These are phyloP conservation scores for Sungouiozyma ichnusensis DNA, from an alignment of 805 yeast genomes.

Conservation along the genomic window DNA sequence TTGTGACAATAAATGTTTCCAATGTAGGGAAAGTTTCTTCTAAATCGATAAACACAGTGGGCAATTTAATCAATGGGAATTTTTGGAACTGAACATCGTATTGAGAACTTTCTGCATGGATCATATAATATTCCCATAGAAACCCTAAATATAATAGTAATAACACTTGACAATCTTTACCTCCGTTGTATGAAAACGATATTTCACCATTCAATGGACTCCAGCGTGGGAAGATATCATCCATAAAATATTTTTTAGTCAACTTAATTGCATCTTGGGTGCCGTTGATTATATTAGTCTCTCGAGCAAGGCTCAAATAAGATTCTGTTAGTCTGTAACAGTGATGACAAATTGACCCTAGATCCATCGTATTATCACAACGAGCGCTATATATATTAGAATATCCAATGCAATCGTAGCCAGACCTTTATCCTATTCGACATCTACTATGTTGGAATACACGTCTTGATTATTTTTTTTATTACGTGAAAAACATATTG, in stretches of 20 bases:
- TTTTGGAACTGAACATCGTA: conserved; percentile 13
- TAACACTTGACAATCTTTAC: conserved; percentile 92
- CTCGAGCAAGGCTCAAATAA: conserved; percentile 11
- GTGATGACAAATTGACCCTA: conserved; percentile 13
- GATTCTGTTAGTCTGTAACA: conserved; percentile 21
- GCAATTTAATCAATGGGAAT: conserved; percentile 20
- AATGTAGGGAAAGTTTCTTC: conserved; percentile 65
- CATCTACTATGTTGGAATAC: no score
- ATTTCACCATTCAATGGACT: conserved; percentile 35
- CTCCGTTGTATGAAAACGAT: conserved; percentile 88
- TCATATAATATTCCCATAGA: conserved; percentile 23
- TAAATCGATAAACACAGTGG: conserved; percentile 64
- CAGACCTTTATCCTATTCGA: background rate
- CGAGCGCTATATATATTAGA: no score
- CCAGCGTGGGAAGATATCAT: conserved; percentile 23
- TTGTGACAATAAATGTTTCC: conserved; percentile 48
- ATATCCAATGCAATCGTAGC: no score
- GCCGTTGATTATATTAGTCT: conserved; percentile 11
- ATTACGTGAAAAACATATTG: background rate
- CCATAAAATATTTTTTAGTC: conserved; percentile 15
- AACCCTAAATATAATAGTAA: conserved; percentile 62
- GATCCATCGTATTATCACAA: conserved; percentile 3
- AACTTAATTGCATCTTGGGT: conserved; percentile 22
- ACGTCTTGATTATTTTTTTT: background rate
- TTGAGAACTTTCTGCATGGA: conserved; percentile 16